Evolutionary conservation across 2,329 filamentous ascomycete genomes (phyloP).

Genomic region (Polychaeton citri): DNA sequence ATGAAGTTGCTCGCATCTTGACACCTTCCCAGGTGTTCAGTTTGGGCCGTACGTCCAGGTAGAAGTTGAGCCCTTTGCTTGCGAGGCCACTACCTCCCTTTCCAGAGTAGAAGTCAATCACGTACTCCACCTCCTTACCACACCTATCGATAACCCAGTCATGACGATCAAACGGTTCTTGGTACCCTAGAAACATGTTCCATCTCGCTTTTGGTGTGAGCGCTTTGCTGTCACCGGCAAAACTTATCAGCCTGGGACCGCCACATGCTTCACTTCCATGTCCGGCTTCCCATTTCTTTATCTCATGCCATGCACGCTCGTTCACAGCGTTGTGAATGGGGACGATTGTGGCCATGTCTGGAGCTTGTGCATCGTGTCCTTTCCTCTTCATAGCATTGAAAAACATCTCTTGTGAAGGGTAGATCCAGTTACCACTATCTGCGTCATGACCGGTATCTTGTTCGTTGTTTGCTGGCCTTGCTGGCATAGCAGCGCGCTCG

Average conservation of each 20-base stretch:
- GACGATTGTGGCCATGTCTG: slow-evolving; percentile 82
- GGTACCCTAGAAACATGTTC: slow-evolving; percentile 70
- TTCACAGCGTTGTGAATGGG: slow-evolving; percentile 98
- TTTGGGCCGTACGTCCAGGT: slow-evolving; percentile 52
- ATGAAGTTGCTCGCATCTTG: slow-evolving; percentile 46
- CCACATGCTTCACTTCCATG: slow-evolving; percentile 50
- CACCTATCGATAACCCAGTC: slow-evolving; percentile 96
- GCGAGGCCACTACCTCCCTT: slow-evolving; percentile 27
- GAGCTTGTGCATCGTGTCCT: slow-evolving; percentile 54
- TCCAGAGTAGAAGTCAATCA: slow-evolving; percentile 96
- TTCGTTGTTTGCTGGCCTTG: slow-evolving; percentile 62
- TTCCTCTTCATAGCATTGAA: slow-evolving; percentile 95
- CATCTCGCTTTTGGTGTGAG: slow-evolving; percentile 73
- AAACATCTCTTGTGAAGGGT: slow-evolving; percentile 94
- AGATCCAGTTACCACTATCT: slow-evolving; percentile 80
- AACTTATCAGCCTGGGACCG: slow-evolving; percentile 71
- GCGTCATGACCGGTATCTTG: slow-evolving; percentile 59
- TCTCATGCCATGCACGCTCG: slow-evolving; percentile 88
- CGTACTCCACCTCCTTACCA: slow-evolving; percentile 74
- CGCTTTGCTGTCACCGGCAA: slow-evolving; percentile 51
- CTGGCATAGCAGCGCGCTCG: slow-evolving; percentile 13
- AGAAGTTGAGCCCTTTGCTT: slow-evolving; percentile 45
- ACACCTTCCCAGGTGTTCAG: slow-evolving; percentile 49
- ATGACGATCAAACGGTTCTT: slow-evolving; percentile 83
- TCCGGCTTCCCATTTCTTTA: slow-evolving; percentile 73